Percentiles rank a stretch among this genome's conserved stretches.
Evolutionary conservation across 805 yeast species (phyloP).

Genomic region (Ogataea zsoltii): DNA sequence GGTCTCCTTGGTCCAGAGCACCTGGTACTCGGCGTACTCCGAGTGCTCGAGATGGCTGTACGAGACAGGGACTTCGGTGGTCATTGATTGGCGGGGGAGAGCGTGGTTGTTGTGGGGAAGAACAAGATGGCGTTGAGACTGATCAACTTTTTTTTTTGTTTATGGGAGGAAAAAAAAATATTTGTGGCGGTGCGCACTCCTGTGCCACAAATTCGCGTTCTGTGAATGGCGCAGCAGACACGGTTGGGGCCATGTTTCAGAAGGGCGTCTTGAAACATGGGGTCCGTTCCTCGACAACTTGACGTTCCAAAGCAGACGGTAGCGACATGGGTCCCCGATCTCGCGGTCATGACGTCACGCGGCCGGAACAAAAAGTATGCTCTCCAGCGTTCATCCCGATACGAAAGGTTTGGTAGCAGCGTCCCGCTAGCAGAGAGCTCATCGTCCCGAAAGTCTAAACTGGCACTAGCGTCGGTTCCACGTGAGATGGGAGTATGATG

Average conservation of each 20-base stretch:
- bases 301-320: too few species aligned
- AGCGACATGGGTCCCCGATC: too few species aligned
- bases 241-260: neutral
- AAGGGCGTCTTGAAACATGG: neutral
- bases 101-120: neutral
- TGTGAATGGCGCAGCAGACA: slow-evolving; percentile 3
- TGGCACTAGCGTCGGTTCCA: too few species aligned
- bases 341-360: too few species aligned
- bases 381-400: too few species aligned
- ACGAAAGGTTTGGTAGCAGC: too few species aligned
- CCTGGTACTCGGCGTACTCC: slow-evolving; percentile 45
- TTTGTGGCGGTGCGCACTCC: neutral
- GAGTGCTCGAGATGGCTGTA: slow-evolving; percentile 34
- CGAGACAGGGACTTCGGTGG: slow-evolving; percentile 17
- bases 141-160: slow-evolving; percentile 3
- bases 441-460: too few species aligned
- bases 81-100: slow-evolving; percentile 5
- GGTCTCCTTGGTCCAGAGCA: slow-evolving; percentile 47
- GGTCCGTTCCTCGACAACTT: too few species aligned
- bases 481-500: too few species aligned
- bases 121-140: neutral
- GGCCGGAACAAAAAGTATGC: too few species aligned
- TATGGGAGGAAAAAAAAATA: neutral
- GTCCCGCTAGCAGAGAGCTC: too few species aligned
- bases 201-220: too few species aligned